phyloP scores from a whole-genome alignment of 1,284 basidiomycete species.

The Naganishia liquefaciens region DNA sequence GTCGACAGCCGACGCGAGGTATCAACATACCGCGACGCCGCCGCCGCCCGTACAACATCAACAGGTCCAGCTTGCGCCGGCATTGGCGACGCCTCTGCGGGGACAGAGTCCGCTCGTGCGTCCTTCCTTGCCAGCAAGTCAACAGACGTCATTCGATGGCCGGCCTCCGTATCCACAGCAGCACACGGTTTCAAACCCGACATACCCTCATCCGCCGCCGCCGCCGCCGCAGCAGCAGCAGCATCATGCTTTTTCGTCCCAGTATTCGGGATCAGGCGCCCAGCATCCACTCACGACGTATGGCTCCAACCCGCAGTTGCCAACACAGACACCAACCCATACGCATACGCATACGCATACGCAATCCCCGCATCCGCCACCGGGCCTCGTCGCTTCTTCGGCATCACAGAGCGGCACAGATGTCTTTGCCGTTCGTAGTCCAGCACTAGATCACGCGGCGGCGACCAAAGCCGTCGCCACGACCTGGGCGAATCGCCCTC shows the following conservation, averaged over 20 bases:
- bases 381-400: not conserved
- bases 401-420: no score
- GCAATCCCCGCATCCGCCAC: not conserved
- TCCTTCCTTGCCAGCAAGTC: no score
- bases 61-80: conserved; percentile 13
- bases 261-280: not conserved
- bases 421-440: no score
- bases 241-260: no score
- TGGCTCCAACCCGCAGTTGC: not conserved
- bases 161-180: no score
- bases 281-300: no score
- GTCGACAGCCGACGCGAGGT: not conserved
- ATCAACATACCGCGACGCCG: not conserved
- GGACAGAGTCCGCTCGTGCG: no score
- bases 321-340: not conserved
- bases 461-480: no score
- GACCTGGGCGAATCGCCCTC: no score
- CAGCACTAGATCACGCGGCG: no score
- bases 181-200: no score
- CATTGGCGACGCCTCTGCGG: not conserved
- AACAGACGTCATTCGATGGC: no score
- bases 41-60: not conserved
- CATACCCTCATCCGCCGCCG: not conserved
- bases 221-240: not conserved
- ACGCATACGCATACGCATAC: not conserved